Conservation (phyloP, 352 stramenopile species). For the Aphanomyces invadans region DNA sequence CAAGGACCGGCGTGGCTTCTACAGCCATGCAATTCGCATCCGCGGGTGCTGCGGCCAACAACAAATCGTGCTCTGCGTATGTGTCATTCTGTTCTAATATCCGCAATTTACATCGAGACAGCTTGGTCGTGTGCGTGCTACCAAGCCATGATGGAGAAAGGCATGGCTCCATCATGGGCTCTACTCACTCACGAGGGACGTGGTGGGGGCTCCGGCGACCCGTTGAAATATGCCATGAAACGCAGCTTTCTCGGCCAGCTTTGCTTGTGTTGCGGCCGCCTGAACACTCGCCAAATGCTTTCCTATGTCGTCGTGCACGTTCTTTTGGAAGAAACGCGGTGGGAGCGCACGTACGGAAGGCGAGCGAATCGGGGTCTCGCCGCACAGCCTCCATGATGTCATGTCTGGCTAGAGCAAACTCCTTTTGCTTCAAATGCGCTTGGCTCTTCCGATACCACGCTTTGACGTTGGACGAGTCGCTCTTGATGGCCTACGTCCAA, state of each 20-base stretch:
- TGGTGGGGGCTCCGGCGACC: too few species aligned
- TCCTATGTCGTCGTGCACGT: background rate
- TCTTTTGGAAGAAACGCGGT: background rate
- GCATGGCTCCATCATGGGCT: too few species aligned
- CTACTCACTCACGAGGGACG: background rate
- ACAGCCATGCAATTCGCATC: too few species aligned
- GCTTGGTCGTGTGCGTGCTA: too few species aligned
- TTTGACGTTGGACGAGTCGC: conserved; percentile 46
- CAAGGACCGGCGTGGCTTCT: too few species aligned
- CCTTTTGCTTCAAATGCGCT: conserved; percentile 43
- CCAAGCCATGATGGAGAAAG: too few species aligned
- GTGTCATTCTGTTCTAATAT: too few species aligned
- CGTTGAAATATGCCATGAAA: background rate
- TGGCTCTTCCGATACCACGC: conserved; percentile 60
- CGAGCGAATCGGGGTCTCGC: background rate
- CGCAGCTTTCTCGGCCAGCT: background rate
- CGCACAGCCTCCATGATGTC: background rate
- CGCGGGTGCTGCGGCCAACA: too few species aligned
- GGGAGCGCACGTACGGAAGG: background rate
- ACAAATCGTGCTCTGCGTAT: too few species aligned
- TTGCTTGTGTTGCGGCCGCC: background rate
- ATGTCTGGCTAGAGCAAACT: conserved; percentile 43
- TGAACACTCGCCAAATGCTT: background rate
- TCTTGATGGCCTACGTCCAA: conserved; percentile 30
- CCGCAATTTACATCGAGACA: too few species aligned